phyloP scores from a whole-genome alignment of 2,329 filamentous ascomycete species.

The Talaromyces sp. region DNA sequence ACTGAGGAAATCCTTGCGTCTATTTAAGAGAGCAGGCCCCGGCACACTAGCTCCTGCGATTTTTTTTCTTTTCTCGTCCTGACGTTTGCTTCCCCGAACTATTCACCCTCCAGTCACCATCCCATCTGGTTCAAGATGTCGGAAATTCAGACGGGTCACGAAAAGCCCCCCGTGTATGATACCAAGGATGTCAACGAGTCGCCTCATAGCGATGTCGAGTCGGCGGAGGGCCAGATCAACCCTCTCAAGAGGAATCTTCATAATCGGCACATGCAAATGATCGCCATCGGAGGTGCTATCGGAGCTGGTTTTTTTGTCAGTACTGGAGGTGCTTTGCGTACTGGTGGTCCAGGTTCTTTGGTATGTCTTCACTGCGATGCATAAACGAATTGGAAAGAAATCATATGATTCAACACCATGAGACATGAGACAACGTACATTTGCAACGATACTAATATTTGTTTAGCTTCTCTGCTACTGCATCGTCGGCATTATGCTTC shows the following conservation, averaged over 20 bases:
- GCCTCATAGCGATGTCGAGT: constrained; percentile 9
- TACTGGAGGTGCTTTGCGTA: constrained; percentile 35
- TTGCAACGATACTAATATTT: neutral
- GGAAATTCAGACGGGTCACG: neutral
- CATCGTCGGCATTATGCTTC: constrained; percentile 56
- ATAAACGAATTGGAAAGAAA: neutral
- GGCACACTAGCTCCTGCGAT: neutral
- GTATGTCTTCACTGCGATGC: constrained; percentile 2
- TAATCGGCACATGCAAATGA: constrained; percentile 36
- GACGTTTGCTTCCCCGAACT: neutral
- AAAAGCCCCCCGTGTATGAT: constrained; percentile 10
- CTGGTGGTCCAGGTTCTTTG: constrained; percentile 38
- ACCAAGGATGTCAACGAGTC: constrained; percentile 8
- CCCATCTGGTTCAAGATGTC: constrained; percentile 9
- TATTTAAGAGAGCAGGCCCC: constrained; percentile 2
- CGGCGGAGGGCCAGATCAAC: constrained; percentile 21
- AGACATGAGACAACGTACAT: neutral
- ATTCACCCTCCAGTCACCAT: neutral
- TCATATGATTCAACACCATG: neutral
- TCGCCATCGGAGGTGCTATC: constrained; percentile 30
- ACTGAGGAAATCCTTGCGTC: neutral
- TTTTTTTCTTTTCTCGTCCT: neutral
- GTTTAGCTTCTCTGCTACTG: constrained; percentile 42
- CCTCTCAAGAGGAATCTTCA: constrained; percentile 30
- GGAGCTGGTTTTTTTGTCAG: constrained; percentile 44